Evolutionary conservation across 1,139 yeast species (phyloP).

Genomic region (Saccharomyces hybrid): DNA sequence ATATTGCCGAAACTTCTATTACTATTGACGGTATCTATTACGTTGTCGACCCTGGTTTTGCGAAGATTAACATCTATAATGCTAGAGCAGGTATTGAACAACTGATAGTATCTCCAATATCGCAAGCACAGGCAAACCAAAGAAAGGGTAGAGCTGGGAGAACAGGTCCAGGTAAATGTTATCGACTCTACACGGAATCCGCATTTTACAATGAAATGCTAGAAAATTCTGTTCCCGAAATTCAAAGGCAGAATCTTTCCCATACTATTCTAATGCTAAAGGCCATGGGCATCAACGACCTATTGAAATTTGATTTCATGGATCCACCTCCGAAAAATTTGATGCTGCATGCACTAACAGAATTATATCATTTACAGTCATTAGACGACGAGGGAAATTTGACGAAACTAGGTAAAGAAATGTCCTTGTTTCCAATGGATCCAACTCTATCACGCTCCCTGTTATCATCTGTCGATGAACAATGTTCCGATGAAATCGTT

Average conservation of each 20-base stretch:
- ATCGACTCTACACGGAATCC: conserved; percentile 79
- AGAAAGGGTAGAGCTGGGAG: conserved; percentile 97
- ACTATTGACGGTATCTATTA: conserved; percentile 86
- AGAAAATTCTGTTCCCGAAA: conserved; percentile 82
- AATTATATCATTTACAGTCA: conserved; percentile 74
- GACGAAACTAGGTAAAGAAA: conserved; percentile 65
- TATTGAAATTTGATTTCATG: conserved; percentile 79
- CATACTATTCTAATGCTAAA: conserved; percentile 81
- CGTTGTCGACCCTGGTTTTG: conserved; percentile 90
- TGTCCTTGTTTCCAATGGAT: conserved; percentile 96
- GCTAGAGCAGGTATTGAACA: conserved; percentile 87
- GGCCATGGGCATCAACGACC: conserved; percentile 88
- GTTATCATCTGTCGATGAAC: conserved; percentile 61
- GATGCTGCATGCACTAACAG: conserved; percentile 72
- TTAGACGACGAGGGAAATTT: conserved; percentile 66
- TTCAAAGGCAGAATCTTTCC: conserved; percentile 81
- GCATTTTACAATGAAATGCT: conserved; percentile 81
- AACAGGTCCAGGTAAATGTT: conserved; percentile 94
- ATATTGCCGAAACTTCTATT: conserved; percentile 93
- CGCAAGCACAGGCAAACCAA: conserved; percentile 91
- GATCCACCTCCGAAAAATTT: conserved; percentile 84
- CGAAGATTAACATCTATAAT: conserved; percentile 77
- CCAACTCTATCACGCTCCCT: conserved; percentile 82
- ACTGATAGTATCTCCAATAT: conserved; percentile 75
- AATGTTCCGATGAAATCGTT: conserved; percentile 75